Percentiles rank a stretch among this genome's conserved stretches.
Evolutionary conservation across 2,329 filamentous ascomycete genomes (phyloP).

Genomic region (Colletotrichum camelliae): DNA sequence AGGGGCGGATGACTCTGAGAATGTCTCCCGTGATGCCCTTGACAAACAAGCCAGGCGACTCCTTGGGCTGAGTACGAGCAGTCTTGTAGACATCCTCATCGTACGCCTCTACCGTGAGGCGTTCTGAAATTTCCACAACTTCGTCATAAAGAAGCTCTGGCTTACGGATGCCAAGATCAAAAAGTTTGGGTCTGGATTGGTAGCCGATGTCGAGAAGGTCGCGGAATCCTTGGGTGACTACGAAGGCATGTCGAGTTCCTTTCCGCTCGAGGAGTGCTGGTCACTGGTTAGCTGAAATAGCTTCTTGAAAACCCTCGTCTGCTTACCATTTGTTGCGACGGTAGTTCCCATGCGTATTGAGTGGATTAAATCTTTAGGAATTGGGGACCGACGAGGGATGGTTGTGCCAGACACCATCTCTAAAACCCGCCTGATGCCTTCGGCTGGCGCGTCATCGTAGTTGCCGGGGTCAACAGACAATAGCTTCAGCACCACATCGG

Average conservation of each 20-base stretch:
- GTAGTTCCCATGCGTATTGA: constrained; percentile 76
- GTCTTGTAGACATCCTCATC: constrained; percentile 5
- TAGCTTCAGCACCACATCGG: constrained; percentile 74
- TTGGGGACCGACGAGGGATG: neutral
- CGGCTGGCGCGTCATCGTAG: constrained; percentile 75
- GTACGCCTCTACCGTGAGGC: constrained; percentile 69
- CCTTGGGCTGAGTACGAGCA: neutral
- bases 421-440: constrained; percentile 66
- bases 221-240: constrained; percentile 69
- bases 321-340: constrained; percentile 71
- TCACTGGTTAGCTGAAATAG: neutral
- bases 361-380: constrained; percentile 57
- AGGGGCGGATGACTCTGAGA: constrained; percentile 67
- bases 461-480: constrained; percentile 75
- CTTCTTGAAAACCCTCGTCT: neutral
- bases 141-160: constrained; percentile 73
- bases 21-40: constrained; percentile 71
- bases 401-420: constrained; percentile 31
- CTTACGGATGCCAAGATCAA: constrained; percentile 72
- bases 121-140: constrained; percentile 75
- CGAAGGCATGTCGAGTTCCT: constrained; percentile 68
- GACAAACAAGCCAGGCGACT: constrained; percentile 31
- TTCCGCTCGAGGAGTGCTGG: constrained; percentile 70
- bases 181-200: constrained; percentile 75
- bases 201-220: constrained; percentile 77